Conservation (phyloP, 495 filamentous ascomycete genomes). For the Gamarada debralockiae region DNA sequence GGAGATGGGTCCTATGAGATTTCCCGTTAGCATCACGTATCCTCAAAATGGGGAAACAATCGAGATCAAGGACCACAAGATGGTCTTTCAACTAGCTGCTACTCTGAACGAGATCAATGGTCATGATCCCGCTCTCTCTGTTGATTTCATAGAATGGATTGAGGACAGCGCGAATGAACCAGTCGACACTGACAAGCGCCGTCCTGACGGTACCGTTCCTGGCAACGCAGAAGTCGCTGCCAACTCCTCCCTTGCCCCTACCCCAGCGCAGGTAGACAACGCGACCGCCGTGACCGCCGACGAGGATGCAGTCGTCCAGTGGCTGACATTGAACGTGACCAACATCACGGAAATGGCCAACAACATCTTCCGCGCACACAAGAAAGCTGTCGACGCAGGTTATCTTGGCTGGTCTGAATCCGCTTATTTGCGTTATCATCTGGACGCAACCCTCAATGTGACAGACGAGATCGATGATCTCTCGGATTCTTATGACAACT, state of each 20-base stretch:
- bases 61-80: constrained; percentile 52
- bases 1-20: constrained; percentile 75
- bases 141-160: constrained; percentile 62
- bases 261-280: neutral
- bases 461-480: constrained; percentile 43
- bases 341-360: constrained; percentile 31
- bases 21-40: constrained; percentile 47
- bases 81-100: constrained; percentile 59
- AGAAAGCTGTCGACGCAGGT: constrained; percentile 36
- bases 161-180: neutral
- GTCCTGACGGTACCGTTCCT: constrained; percentile 8
- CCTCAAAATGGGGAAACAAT: constrained; percentile 49
- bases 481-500: neutral
- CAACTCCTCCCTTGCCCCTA: neutral
- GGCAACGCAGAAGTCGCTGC: neutral
- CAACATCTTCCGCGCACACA: constrained; percentile 65
- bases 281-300: neutral
- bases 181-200: neutral
- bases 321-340: neutral
- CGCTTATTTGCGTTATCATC: constrained; percentile 54
- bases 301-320: neutral
- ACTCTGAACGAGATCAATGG: constrained; percentile 56
- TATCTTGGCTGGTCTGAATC: constrained; percentile 56
- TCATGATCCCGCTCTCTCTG: constrained; percentile 42
- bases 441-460: constrained; percentile 49